Evolutionary conservation across 768 basidiomycete genomes (phyloP).

Genomic region (Podaxis sp.): DNA sequence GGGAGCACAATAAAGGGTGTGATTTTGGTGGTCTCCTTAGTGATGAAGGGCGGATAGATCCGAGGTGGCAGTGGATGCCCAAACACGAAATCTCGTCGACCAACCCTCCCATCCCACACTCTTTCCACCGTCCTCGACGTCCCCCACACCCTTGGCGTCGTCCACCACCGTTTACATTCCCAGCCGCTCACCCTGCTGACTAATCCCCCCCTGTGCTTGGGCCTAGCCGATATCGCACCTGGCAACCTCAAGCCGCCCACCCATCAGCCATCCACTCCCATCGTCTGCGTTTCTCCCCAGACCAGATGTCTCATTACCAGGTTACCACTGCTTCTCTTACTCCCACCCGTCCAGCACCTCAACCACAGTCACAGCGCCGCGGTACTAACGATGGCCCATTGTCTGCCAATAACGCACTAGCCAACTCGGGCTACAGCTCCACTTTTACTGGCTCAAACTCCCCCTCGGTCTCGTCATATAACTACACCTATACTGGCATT

Average conservation of each 20-base stretch:
- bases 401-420: constrained; percentile 41
- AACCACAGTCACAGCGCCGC: constrained; percentile 55
- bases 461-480: constrained; percentile 61
- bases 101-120: background rate
- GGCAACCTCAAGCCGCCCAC: background rate
- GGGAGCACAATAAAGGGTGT: background rate
- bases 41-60: constrained; percentile 22
- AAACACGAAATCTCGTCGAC: constrained; percentile 11
- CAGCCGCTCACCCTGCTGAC: background rate
- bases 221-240: background rate
- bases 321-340: constrained; percentile 59
- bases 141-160: background rate
- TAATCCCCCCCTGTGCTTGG: constrained; percentile 1
- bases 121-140: constrained; percentile 7
- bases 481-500: constrained; percentile 73
- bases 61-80: constrained; percentile 16
- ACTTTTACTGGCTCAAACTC: constrained; percentile 54
- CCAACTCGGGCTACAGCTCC: constrained; percentile 57
- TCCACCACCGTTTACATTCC: background rate
- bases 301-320: constrained; percentile 37
- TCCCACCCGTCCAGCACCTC: constrained; percentile 77
- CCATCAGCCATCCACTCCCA: constrained; percentile 5
- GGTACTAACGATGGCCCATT: constrained; percentile 38
- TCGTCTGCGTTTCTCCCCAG: constrained; percentile 2
- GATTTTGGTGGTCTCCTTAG: constrained; percentile 19